Evolutionary conservation across 352 stramenopile genomes (phyloP).

Genomic region (Hyaloperonospora arabidopsidis): DNA sequence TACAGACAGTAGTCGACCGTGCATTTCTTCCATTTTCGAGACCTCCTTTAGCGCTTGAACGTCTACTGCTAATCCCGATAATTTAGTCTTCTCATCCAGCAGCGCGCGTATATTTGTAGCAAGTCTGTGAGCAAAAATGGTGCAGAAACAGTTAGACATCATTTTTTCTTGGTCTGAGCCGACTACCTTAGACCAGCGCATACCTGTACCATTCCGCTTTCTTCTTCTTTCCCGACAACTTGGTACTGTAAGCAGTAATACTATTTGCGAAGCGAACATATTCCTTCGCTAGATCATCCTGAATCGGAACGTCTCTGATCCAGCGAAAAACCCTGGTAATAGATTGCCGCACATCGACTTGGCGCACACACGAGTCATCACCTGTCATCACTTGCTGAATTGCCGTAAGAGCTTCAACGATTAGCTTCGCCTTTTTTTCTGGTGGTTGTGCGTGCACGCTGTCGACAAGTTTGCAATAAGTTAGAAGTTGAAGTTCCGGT

Average conservation of each 20-base stretch:
- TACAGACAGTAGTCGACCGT: not conserved
- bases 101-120: constrained; percentile 2
- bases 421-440: constrained; percentile 2
- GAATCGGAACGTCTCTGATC: constrained; percentile 6
- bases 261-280: constrained; percentile 10
- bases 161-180: not conserved
- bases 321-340: constrained; percentile 5
- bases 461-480: constrained; percentile 5
- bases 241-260: constrained; percentile 13
- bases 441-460: not conserved
- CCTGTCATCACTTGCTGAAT: constrained; percentile 17
- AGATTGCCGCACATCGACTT: not conserved
- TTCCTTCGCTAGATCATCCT: constrained; percentile 3
- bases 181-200: not conserved
- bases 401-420: constrained; percentile 11
- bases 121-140: constrained; percentile 7
- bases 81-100: constrained; percentile 1
- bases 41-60: not conserved
- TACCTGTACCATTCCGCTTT: constrained; percentile 16
- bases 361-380: constrained; percentile 9
- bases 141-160: not conserved
- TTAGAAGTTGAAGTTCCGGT: constrained; percentile 4
- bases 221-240: not conserved
- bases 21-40: constrained; percentile 5
- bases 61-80: not conserved